Conservation (phyloP, 805 yeast species). For the Candida palmyrensis region DNA sequence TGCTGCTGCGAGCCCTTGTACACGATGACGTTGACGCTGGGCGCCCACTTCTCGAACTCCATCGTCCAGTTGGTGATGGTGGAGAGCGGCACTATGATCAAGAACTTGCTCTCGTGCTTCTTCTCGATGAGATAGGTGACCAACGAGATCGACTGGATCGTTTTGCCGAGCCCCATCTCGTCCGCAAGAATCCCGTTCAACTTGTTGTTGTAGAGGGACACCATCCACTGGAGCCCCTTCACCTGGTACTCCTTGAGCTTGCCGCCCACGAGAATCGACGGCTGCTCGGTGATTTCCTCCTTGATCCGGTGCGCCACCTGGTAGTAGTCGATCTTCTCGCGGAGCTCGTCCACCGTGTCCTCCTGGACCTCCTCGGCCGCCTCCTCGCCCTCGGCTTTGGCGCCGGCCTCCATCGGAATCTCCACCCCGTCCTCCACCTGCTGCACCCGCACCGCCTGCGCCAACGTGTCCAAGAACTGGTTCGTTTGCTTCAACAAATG, state of each 20-base stretch:
- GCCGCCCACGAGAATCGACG: constrained; percentile 71
- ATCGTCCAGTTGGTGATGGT: constrained; percentile 82
- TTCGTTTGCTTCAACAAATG: constrained; percentile 80
- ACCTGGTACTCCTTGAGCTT: constrained; percentile 70
- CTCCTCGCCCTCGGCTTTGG: constrained; percentile 21
- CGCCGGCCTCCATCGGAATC: constrained; percentile 26
- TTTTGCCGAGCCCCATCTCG: constrained; percentile 66
- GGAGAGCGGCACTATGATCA: constrained; percentile 79
- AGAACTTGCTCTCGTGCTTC: constrained; percentile 65
- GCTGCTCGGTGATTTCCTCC: constrained; percentile 64
- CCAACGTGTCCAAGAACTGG: constrained; percentile 68
- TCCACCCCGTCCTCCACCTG: constrained; percentile 45
- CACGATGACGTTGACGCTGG: constrained; percentile 62
- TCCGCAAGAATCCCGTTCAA: constrained; percentile 62
- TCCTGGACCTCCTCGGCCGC: constrained; percentile 33
- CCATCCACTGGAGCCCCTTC: constrained; percentile 66
- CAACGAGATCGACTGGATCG: constrained; percentile 74
- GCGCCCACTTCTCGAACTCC: constrained; percentile 89
- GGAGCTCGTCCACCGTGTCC: constrained; percentile 44
- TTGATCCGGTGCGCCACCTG: constrained; percentile 74
- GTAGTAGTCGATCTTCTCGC: constrained; percentile 72
- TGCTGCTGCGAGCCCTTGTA: constrained; percentile 76
- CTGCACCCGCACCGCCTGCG: constrained; percentile 74
- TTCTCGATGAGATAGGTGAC: constrained; percentile 65
- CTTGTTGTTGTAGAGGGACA: constrained; percentile 54